Base-by-base conservation (phyloP, 2,329 filamentous ascomycete genomes). In the Hypoxylon sp. region DNA sequence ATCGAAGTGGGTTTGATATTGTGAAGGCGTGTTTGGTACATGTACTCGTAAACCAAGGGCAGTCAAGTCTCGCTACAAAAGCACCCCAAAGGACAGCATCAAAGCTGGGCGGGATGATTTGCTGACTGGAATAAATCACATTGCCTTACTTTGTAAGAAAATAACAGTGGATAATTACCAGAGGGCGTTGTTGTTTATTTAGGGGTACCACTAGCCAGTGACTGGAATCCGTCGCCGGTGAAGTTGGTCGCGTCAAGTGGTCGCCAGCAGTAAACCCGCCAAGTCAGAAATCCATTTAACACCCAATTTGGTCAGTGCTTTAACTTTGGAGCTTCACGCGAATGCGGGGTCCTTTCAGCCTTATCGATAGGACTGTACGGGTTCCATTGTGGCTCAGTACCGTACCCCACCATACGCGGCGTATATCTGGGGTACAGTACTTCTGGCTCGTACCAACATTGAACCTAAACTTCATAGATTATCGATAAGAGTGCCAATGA, bases 401-500 rank as follows among this genome's bases (percentile, higher is more conserved):
- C 19, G 29, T 33, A 44, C 26, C 51, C 33, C 19, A 48, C 19
- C 35, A 57, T 10, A 26, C 10, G 51, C 24, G 29, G 11, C 13
- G 9, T n/a, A 29, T 60, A 61, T 46, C 13, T 54, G 14, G 5
- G 19, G 1, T 22, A 22, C 19, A 22, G 44, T 65, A 65, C 56
- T 19, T n/a, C 17, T 19, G 26, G 17, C 39, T 14, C 5, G 13
- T 48, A 54, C 50, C 17, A n/a, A n/a, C n/a, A n/a, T n/a, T n/a
- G 19, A 1, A 29, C 5, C 29, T 59, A 65, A 62, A 31, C 46
- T 35, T 31, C 57, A 26, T 26, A 8, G 14, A 42, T 55, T 61
- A 70, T 62, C 58, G 69, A 69, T 70, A 67, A 70, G 63, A 52
- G 14, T 44, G 10, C n/a, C 46, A 51, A 70, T 71, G 69, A 71